Evolutionary conservation across 257 asterid genomes (phyloP).

Genomic region (Marsdenia floribunda): DNA sequence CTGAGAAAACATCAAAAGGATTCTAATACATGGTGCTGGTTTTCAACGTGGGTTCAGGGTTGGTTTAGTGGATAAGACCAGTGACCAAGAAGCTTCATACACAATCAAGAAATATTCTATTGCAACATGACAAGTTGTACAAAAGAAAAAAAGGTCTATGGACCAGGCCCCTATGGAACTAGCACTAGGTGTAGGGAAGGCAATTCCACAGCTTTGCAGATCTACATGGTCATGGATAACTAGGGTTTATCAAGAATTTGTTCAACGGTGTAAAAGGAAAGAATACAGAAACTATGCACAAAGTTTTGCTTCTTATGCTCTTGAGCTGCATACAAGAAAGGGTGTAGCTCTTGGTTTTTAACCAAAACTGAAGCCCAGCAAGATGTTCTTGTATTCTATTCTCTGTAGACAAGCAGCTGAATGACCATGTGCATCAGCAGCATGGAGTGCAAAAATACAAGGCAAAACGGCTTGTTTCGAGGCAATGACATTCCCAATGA

Average conservation of each 20-base stretch:
- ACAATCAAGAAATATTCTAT: background rate
- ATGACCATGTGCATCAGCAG: slow-evolving; percentile 13
- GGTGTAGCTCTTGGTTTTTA: background rate
- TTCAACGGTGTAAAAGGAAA: background rate
- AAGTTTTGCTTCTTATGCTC: too few species aligned
- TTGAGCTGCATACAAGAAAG: background rate
- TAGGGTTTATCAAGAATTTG: background rate
- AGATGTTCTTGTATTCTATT: background rate
- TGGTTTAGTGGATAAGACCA: slow-evolving; percentile 7
- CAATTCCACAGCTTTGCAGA: background rate
- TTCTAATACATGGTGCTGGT: slow-evolving; percentile 10
- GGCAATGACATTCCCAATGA: background rate
- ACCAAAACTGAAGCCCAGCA: background rate
- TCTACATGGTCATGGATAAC: background rate
- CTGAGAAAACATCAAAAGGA: background rate
- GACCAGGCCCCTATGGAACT: background rate
- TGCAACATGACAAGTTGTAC: background rate
- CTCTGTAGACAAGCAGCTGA: slow-evolving; percentile 1
- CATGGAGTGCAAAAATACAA: background rate
- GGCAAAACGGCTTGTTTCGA: background rate
- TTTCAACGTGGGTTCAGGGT: background rate
- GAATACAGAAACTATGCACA: background rate
- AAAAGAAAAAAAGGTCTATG: background rate
- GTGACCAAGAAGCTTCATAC: background rate
- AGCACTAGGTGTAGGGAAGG: background rate